A percentile compares a stretch with the other conserved stretches of the same genome.
These are phyloP conservation scores for Amniculicola lignicola DNA, from an alignment of 495 filamentous ascomycete genomes.

Conservation along the genomic window DNA sequence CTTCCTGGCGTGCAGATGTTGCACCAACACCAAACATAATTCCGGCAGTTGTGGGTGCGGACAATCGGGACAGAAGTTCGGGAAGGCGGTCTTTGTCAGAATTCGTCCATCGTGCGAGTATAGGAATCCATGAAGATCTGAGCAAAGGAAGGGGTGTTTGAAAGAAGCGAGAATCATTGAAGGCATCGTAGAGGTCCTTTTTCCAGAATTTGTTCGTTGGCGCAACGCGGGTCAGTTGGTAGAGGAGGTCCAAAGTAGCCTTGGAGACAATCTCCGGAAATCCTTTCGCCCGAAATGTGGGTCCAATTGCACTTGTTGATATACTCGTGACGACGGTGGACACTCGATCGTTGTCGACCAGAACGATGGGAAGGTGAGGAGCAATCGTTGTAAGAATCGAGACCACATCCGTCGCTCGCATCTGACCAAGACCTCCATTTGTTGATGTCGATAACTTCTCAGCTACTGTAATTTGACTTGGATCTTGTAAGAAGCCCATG, in stretches of 20 bases:
- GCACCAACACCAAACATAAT: conserved; percentile 98
- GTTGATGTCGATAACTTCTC: conserved; percentile 24
- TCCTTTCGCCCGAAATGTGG: conserved; percentile 75
- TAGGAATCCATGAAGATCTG: conserved; percentile 71
- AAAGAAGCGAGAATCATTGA: conserved; percentile 87
- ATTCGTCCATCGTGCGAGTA: conserved; percentile 77
- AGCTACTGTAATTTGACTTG: conserved; percentile 16
- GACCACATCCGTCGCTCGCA: conserved; percentile 61
- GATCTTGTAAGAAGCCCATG: conserved; percentile 34
- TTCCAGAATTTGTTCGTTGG: conserved; percentile 87
- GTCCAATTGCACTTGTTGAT: conserved; percentile 76
- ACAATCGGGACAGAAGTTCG: conserved; percentile 73
- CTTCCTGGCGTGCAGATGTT: conserved; percentile 87
- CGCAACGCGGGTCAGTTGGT: conserved; percentile 70
- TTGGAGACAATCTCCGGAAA: conserved; percentile 85
- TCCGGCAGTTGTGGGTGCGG: conserved; percentile 86
- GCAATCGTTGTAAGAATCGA: conserved; percentile 74
- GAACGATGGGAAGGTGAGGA: conserved; percentile 77
- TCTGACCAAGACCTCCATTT: conserved; percentile 39
- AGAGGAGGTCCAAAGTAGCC: conserved; percentile 67
- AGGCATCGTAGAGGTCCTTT: conserved; percentile 86
- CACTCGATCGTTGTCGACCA: conserved; percentile 83
- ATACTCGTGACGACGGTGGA: conserved; percentile 72
- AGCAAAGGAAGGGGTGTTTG: conserved; percentile 59
- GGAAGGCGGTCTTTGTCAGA: conserved; percentile 83